Percentiles rank a stretch among this genome's conserved stretches.
These are phyloP conservation scores for Aspergillus incahuasiensis DNA, from an alignment of 495 filamentous ascomycete genomes.

Conservation along the genomic window DNA sequence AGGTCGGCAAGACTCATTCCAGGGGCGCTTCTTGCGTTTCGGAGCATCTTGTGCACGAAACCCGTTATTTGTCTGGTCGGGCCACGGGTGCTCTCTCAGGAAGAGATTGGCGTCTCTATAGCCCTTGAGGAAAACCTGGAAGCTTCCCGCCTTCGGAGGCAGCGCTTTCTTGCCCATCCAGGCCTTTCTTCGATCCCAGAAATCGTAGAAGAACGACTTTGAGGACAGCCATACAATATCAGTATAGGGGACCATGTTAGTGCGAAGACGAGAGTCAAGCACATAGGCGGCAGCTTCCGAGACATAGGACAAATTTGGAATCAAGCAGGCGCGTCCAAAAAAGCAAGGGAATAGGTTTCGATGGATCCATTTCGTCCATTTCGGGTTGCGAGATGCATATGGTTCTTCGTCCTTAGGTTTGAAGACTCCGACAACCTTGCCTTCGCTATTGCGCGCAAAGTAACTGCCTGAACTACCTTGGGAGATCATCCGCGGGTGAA, in stretches of 20 bases:
- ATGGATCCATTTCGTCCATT: conserved; percentile 96
- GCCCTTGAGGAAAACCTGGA: conserved; percentile 94
- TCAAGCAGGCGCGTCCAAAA: conserved; percentile 92
- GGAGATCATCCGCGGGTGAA: conserved; percentile 92
- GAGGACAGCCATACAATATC: conserved; percentile 92
- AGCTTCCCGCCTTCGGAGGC: conserved; percentile 91
- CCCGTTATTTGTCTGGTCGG: conserved; percentile 80
- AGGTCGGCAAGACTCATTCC: conserved; percentile 83
- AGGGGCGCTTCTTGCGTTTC: conserved; percentile 68
- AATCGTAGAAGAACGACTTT: conserved; percentile 96
- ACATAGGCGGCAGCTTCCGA: conserved; percentile 97
- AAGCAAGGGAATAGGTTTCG: conserved; percentile 93
- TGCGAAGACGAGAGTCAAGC: conserved; percentile 82
- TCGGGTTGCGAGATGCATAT: conserved; percentile 85
- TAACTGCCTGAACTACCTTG: conserved; percentile 97
- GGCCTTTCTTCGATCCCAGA: conserved; percentile 86
- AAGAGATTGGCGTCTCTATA: conserved; percentile 97
- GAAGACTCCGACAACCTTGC: conserved; percentile 95
- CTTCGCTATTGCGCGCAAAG: conserved; percentile 86
- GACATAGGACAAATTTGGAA: conserved; percentile 98
- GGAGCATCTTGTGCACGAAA: conserved; percentile 67
- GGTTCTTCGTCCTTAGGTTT: conserved; percentile 99
- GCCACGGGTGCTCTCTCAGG: conserved; percentile 92
- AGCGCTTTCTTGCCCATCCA: conserved; percentile 82
- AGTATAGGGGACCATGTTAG: conserved; percentile 91